phyloP scores from a whole-genome alignment of 2,329 filamentous ascomycete species.

The Penicillium sp. region DNA sequence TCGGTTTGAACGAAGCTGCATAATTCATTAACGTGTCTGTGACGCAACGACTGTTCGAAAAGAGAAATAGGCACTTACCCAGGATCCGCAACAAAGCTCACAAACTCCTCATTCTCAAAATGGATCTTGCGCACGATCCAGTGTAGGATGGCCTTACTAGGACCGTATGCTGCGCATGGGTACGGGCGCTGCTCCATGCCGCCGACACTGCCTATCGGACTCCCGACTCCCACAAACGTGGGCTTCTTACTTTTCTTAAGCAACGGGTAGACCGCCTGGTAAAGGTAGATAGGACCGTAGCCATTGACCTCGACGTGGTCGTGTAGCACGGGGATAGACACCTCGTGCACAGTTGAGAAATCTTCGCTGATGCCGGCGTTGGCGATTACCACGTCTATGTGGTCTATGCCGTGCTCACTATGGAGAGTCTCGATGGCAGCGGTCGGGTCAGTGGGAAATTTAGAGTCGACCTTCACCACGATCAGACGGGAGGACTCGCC shows the following conservation, averaged over 20 bases:
- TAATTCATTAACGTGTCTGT: neutral
- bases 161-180: conserved; percentile 10
- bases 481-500: conserved; percentile 33
- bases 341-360: conserved; percentile 13
- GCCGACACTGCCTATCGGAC: neutral
- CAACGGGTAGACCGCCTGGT: neutral
- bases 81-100: neutral
- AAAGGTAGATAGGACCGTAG: conserved; percentile 22
- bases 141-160: neutral
- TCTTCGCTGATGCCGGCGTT: conserved; percentile 41
- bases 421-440: conserved; percentile 28
- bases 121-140: neutral
- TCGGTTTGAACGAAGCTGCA: conserved; percentile 20
- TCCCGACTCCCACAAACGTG: conserved; percentile 1
- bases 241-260: conserved; percentile 1
- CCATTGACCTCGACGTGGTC: conserved; percentile 29
- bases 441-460: conserved; percentile 27
- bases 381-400: conserved; percentile 46
- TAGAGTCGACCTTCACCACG: conserved; percentile 39
- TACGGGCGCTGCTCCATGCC: conserved; percentile 1
- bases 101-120: neutral
- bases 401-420: conserved; percentile 27
- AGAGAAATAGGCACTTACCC: neutral
- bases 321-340: conserved; percentile 14
- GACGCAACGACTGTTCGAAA: neutral